Evolutionary conservation across 2,329 filamentous ascomycete species (phyloP).

Genomic region (Grosmannia huntii): DNA sequence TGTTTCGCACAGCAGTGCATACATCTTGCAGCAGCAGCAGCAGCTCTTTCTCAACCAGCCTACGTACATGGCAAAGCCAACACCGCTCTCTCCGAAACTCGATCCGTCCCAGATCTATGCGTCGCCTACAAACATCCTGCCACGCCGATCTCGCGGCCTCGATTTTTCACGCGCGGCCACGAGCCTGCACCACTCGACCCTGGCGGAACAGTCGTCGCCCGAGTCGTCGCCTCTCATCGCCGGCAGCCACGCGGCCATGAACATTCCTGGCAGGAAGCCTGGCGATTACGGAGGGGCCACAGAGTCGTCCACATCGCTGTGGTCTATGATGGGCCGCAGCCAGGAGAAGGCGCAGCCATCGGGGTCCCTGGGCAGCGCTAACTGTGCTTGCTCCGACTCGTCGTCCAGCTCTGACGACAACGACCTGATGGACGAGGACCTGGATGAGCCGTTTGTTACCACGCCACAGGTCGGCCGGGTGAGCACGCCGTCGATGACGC

Average conservation of each 20-base stretch:
- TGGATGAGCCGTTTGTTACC: constrained; percentile 67
- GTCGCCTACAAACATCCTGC: constrained; percentile 76
- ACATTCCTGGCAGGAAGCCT: constrained; percentile 38
- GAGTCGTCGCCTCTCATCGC: constrained; percentile 82
- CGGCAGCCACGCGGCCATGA: constrained; percentile 31
- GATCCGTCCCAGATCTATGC: constrained; percentile 77
- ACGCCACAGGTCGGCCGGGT: constrained; percentile 67
- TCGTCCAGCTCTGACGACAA: constrained; percentile 63
- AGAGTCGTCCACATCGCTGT: constrained; percentile 59
- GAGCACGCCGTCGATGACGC: constrained; percentile 25
- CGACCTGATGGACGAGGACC: constrained; percentile 58
- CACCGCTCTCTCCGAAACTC: constrained; percentile 71
- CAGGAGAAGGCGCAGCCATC: constrained; percentile 61
- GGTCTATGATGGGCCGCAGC: constrained; percentile 52
- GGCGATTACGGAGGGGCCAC: constrained; percentile 37
- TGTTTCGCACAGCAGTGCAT: neutral
- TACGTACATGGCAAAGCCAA: constrained; percentile 32
- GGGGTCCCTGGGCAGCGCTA: constrained; percentile 69
- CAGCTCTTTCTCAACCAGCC: constrained; percentile 20
- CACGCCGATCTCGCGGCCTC: constrained; percentile 75
- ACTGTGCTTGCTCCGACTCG: constrained; percentile 56
- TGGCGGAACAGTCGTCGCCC: constrained; percentile 77
- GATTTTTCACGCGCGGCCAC: constrained; percentile 92
- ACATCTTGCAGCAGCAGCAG: constrained; percentile 13
- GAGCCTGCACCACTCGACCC: constrained; percentile 86